These are phyloP conservation scores for Eragrostis nindensis DNA, from an alignment of 176 grass and related monocot species.

Conservation along the genomic window DNA sequence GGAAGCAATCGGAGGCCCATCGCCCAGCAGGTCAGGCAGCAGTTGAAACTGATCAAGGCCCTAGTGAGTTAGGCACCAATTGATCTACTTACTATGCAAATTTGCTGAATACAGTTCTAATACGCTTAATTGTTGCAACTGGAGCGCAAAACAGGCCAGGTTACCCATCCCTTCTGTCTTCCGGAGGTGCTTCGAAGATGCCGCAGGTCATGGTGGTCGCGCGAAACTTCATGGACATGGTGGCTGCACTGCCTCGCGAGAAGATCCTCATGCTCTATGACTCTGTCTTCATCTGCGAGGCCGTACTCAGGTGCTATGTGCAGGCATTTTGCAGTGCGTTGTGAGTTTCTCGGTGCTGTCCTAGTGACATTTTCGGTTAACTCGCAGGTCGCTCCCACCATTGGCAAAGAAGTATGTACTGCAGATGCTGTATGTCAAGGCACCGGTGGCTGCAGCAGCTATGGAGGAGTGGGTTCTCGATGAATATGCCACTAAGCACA, in stretches of 20 bases:
- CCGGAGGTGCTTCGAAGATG: constrained; percentile 56
- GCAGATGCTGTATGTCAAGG: constrained; percentile 77
- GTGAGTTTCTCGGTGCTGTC: neutral
- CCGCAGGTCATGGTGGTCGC: constrained; percentile 86
- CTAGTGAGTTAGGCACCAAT: neutral
- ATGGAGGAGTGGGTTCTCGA: constrained; percentile 88
- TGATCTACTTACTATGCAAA: neutral
- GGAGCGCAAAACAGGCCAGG: neutral
- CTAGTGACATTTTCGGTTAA: neutral
- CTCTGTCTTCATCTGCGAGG: constrained; percentile 91
- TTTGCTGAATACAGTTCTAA: neutral
- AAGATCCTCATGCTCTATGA: constrained; percentile 90
- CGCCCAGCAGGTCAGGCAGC: neutral
- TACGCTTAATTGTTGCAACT: neutral
- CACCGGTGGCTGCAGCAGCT: constrained; percentile 53
- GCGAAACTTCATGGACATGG: constrained; percentile 98
- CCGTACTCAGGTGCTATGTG: constrained; percentile 68
- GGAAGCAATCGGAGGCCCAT: neutral
- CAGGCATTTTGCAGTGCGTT: neutral
- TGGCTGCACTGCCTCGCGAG: constrained; percentile 70
- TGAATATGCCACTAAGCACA: constrained; percentile 76
- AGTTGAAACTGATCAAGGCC: neutral
- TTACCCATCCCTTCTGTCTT: neutral
- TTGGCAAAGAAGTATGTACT: constrained; percentile 85
- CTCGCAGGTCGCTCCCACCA: constrained; percentile 71